These are phyloP conservation scores for Tetradesmus obliquus DNA, from an alignment of 139 green algal species.

Conservation along the genomic window DNA sequence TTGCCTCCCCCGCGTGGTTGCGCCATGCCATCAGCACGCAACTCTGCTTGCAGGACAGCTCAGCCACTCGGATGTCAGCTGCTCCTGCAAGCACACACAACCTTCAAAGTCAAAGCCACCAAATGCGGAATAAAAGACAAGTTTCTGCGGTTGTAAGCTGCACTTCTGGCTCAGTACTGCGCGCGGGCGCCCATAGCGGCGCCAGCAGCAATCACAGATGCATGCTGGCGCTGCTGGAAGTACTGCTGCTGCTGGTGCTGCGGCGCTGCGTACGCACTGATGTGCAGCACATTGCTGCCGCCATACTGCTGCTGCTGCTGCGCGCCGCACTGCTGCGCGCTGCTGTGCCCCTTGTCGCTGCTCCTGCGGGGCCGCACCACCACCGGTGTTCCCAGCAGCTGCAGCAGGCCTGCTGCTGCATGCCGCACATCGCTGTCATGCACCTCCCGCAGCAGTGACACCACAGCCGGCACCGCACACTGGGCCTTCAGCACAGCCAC, in stretches of 20 bases:
- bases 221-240: neutral
- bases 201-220: neutral
- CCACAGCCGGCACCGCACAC: neutral
- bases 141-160: neutral
- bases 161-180: neutral
- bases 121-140: neutral
- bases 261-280: neutral
- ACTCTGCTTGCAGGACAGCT: neutral
- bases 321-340: neutral
- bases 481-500: neutral
- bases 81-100: neutral
- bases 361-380: neutral
- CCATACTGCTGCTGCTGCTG: neutral
- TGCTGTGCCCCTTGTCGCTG: neutral
- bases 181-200: neutral
- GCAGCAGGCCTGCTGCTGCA: constrained; percentile 23
- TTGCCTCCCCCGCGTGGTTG: no score
- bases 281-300: neutral
- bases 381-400: constrained; percentile 18
- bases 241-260: neutral
- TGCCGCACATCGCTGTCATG: constrained; percentile 1
- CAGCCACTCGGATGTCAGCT: neutral
- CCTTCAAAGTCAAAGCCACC: neutral
- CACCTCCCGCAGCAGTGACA: neutral
- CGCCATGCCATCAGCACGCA: neutral